These are phyloP conservation scores for Naumovozyma baii DNA, from an alignment of 805 yeast species.

Conservation along the genomic window DNA sequence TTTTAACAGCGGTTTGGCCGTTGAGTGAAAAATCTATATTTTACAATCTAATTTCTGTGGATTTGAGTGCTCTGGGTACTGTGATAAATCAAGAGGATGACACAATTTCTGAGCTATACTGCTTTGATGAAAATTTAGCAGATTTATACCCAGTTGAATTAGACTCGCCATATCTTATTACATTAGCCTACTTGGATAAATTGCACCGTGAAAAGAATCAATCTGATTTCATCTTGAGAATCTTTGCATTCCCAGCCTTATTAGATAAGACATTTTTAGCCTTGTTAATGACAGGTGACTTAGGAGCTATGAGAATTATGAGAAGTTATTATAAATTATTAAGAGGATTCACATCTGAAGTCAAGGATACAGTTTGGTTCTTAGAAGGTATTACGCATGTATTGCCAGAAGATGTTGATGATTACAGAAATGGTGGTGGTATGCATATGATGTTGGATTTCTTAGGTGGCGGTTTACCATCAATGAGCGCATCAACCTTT, in stretches of 20 bases:
- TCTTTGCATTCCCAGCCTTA: conserved; percentile 89
- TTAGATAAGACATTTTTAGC: conserved; percentile 73
- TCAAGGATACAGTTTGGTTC: conserved; percentile 89
- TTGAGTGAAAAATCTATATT: conserved; percentile 58
- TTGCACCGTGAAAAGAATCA: conserved; percentile 72
- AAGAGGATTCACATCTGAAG: conserved; percentile 72
- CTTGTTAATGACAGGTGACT: conserved; percentile 72
- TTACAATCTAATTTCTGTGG: conserved; percentile 69
- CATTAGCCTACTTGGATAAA: conserved; percentile 77
- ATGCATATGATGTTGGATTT: conserved; percentile 88
- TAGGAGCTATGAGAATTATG: conserved; percentile 84
- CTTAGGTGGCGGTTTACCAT: conserved; percentile 57
- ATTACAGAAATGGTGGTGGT: conserved; percentile 83
- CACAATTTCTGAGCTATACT: conserved; percentile 48
- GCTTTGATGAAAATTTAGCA: conserved; percentile 77
- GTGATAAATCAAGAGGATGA: conserved; percentile 31
- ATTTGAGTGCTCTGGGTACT: conserved; percentile 81
- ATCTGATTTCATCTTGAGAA: conserved; percentile 75
- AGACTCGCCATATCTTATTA: conserved; percentile 77
- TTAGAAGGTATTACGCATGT: conserved; percentile 85
- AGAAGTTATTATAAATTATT: conserved; percentile 75
- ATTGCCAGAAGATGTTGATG: conserved; percentile 85
- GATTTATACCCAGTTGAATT: conserved; percentile 81
- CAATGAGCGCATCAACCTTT: conserved; percentile 37
- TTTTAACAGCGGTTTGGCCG: conserved; percentile 94